Conservation (phyloP, 768 basidiomycete genomes). For the Pilatotrama ljubarskyi region DNA sequence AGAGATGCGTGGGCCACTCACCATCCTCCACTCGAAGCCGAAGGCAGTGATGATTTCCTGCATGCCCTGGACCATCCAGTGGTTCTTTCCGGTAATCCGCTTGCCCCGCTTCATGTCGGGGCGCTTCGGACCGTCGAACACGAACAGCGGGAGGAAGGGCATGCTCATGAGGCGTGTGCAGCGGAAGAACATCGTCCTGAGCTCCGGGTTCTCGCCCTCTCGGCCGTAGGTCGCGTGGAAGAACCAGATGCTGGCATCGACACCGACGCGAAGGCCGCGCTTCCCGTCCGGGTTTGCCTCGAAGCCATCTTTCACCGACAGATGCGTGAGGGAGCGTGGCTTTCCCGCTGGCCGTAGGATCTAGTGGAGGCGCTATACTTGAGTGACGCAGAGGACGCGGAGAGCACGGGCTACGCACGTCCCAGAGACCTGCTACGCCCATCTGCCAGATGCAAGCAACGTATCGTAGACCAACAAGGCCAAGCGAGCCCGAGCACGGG, state of each 20-base stretch:
- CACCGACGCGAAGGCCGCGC: slow-evolving; percentile 80
- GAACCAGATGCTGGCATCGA: slow-evolving; percentile 84
- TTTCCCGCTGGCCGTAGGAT: slow-evolving; percentile 71
- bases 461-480: too few species aligned
- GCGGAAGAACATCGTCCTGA: slow-evolving; percentile 83
- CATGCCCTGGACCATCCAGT: slow-evolving; percentile 74
- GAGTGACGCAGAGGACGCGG: background rate
- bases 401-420: slow-evolving; percentile 13
- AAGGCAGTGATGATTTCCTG: slow-evolving; percentile 77
- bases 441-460: too few species aligned
- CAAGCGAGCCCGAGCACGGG: background rate
- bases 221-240: slow-evolving; percentile 73
- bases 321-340: slow-evolving; percentile 71
- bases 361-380: slow-evolving; percentile 34
- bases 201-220: slow-evolving; percentile 85
- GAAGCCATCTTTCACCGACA: slow-evolving; percentile 77
- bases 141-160: slow-evolving; percentile 85
- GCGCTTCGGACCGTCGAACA: slow-evolving; percentile 88
- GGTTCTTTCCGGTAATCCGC: slow-evolving; percentile 57
- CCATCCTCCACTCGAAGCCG: slow-evolving; percentile 76
- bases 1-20: slow-evolving; percentile 35
- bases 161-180: slow-evolving; percentile 75
- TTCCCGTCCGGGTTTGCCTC: slow-evolving; percentile 59
- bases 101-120: slow-evolving; percentile 82
- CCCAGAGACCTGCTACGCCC: slow-evolving; percentile 31